These are phyloP conservation scores for Candida insectorum DNA, from an alignment of 805 yeast species.

Conservation along the genomic window DNA sequence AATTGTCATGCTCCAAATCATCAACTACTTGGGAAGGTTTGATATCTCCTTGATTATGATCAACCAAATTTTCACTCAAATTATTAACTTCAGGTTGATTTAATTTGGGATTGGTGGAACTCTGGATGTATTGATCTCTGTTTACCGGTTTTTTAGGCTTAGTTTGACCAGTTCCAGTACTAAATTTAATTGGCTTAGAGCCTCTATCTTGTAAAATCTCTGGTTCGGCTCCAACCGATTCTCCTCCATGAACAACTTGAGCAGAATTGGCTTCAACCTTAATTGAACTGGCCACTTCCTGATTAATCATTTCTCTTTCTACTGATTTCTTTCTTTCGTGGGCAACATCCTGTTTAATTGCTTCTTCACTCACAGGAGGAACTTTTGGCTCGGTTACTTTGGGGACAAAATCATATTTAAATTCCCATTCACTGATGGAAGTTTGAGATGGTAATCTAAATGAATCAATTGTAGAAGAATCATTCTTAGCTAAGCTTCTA, in stretches of 20 bases:
- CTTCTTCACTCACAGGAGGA: slow-evolving; percentile 46
- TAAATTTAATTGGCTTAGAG: slow-evolving; percentile 31
- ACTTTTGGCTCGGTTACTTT: slow-evolving; percentile 38
- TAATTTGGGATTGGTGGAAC: slow-evolving; percentile 39
- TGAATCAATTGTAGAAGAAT: slow-evolving; percentile 55
- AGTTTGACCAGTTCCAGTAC: slow-evolving; percentile 10
- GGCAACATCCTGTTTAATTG: slow-evolving; percentile 48
- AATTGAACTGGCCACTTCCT: slow-evolving; percentile 31
- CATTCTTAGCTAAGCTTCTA: slow-evolving; percentile 46
- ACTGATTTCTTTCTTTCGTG: slow-evolving; percentile 36
- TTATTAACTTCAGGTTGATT: slow-evolving; percentile 34
- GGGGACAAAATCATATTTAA: slow-evolving; percentile 44
- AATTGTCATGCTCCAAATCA: slow-evolving; percentile 35
- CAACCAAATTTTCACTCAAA: slow-evolving; percentile 33
- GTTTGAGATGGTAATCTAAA: slow-evolving; percentile 48
- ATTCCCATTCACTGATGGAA: slow-evolving; percentile 48
- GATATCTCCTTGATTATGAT: slow-evolving; percentile 31
- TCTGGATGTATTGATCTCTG: slow-evolving; percentile 38
- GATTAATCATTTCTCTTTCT: slow-evolving; percentile 33
- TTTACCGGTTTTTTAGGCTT: slow-evolving; percentile 28
- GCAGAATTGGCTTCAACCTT: slow-evolving; percentile 46
- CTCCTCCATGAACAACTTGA: slow-evolving; percentile 42
- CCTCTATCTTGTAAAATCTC: slow-evolving; percentile 38
- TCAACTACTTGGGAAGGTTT: slow-evolving; percentile 32
- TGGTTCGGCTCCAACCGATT: slow-evolving; percentile 33